Conservation (phyloP, 768 basidiomycete genomes). For the Psilocybe cyanescens region DNA sequence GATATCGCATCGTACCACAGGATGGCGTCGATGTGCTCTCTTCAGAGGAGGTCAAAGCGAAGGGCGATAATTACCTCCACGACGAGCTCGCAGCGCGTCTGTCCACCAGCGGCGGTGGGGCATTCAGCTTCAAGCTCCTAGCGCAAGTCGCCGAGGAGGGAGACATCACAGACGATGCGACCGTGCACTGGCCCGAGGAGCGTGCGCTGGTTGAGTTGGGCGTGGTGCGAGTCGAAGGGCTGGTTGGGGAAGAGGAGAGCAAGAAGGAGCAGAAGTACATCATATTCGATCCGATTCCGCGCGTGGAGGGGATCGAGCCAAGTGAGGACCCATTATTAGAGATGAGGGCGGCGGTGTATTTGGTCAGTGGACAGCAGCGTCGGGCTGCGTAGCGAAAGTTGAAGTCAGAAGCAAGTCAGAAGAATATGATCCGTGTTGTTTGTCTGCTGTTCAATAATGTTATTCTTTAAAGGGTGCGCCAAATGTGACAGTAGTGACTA, state of each 20-base stretch:
- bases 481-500: no score
- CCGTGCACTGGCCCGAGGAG: conserved; percentile 19
- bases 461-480: no score
- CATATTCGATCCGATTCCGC: conserved; percentile 22
- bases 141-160: conserved; percentile 19
- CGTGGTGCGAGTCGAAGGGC: conserved; percentile 11
- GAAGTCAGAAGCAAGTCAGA: no score
- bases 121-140: conserved; percentile 15
- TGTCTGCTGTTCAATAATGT: no score
- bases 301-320: conserved; percentile 18
- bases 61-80: conserved; percentile 16
- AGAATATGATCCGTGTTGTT: no score
- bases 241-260: conserved; percentile 1
- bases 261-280: conserved; percentile 21
- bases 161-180: conserved; percentile 18
- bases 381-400: conserved; percentile 2
- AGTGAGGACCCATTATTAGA: conserved; percentile 21
- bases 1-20: conserved; percentile 18
- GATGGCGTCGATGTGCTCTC: conserved; percentile 17
- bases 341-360: conserved; percentile 20
- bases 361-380: conserved; percentile 18
- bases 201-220: conserved; percentile 18
- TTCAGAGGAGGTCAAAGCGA: background rate
- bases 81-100: conserved; percentile 16
- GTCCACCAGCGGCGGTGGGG: background rate